Conservation (phyloP, 495 filamentous ascomycete genomes). For the Cercophora sp. region DNA sequence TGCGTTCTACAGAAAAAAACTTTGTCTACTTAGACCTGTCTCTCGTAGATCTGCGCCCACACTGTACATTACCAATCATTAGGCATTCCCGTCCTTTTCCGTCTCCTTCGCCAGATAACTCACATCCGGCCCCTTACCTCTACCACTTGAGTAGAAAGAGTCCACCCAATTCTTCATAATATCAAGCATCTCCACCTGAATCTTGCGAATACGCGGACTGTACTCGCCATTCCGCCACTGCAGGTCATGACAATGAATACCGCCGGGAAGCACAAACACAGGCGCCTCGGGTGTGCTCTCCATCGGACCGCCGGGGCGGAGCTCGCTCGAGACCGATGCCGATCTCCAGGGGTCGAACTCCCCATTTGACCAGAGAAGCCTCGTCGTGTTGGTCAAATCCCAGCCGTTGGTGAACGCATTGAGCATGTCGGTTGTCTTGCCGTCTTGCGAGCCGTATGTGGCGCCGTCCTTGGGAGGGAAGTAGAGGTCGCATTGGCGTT, state of each 20-base stretch:
- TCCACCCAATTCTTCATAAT: slow-evolving; percentile 48
- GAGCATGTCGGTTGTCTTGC: slow-evolving; percentile 46
- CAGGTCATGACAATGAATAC: slow-evolving; percentile 51
- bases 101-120: too few relatives aligned
- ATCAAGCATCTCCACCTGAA: slow-evolving; percentile 39
- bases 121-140: too few relatives aligned
- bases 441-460: slow-evolving; percentile 47
- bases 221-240: slow-evolving; percentile 32
- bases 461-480: slow-evolving; percentile 52
- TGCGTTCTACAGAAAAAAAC: too few relatives aligned
- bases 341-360: slow-evolving; percentile 59
- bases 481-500: slow-evolving; percentile 53
- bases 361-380: slow-evolving; percentile 56
- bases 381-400: slow-evolving; percentile 48
- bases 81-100: too few relatives aligned
- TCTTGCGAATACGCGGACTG: slow-evolving; percentile 25
- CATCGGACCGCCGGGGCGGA: slow-evolving; percentile 54
- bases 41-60: too few relatives aligned
- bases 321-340: slow-evolving; percentile 47
- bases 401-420: slow-evolving; percentile 59
- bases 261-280: slow-evolving; percentile 50
- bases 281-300: slow-evolving; percentile 39
- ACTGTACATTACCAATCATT: too few relatives aligned
- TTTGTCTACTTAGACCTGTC: too few relatives aligned
- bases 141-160: slow-evolving; percentile 35